Base-by-base conservation (phyloP, 768 basidiomycete species). In the Lentinula aciculospora region DNA sequence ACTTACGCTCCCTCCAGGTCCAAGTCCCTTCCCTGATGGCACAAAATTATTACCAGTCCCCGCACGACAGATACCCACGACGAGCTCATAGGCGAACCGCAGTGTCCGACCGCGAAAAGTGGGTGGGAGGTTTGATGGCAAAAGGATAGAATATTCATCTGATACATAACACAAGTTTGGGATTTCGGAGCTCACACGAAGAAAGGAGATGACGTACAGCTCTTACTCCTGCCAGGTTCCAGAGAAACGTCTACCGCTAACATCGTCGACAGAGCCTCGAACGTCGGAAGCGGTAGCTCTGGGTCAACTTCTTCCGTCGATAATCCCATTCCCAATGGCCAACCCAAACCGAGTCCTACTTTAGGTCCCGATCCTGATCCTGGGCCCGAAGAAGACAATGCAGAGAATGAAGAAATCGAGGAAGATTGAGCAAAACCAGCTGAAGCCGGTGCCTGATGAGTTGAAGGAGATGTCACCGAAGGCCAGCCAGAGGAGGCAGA, bases 41-140 rank as follows among this genome's bases (percentile, higher is more conserved):
- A 58, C 70, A 65, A 36, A 67, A 23, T 39, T 25, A 28, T 39
- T 53, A 10, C 15, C 64, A 32, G 73, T 60, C 8, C 76, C 74
- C 12, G 88, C 83, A 12, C 91, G 81, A 69, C 89, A 95, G 0
- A 91, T 86, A 1, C 94, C 94, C 1, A 98, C 80, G n/a, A 89
- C 77, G 12, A 99, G 81, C 62, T 94, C 87, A 66, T 98, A 98
- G 3, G 88, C 88, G 67, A 99, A 95, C 65, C 78, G 80, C 59
- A 98, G 76, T 3, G 87, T 80, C 44, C 89, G 85, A 2, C 97
- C 96, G 46, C 83, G 81, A 73, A 91, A 97, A 0, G 94, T 93
- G 0, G 97, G 97, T 1, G 97, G 97, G 0, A 98, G 75, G 57
- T 83, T 82, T 10, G 82, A 76, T 0, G 97, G 96, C 1, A 99